Evolutionary conservation across 306 rosid genomes (phyloP).

Genomic region (Comarum palustre): DNA sequence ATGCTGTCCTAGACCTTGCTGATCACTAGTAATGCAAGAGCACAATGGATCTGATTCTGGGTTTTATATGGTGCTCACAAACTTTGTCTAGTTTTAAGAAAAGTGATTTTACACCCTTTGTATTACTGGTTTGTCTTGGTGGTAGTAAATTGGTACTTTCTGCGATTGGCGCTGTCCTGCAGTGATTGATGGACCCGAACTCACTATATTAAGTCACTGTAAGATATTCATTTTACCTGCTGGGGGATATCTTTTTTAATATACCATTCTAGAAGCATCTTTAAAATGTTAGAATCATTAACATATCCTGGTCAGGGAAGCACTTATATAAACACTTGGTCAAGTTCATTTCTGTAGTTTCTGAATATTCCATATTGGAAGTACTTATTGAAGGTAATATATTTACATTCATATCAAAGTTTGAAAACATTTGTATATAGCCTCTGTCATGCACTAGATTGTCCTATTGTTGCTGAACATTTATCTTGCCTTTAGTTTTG

Average conservation of each 20-base stretch:
- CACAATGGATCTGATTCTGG: slow-evolving; percentile 5
- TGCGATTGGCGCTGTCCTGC: background rate
- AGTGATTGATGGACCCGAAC: background rate
- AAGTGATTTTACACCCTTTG: background rate
- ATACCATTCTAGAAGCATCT: background rate
- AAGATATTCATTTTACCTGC: background rate
- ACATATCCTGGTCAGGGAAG: background rate
- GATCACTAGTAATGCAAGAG: background rate
- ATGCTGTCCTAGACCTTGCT: background rate
- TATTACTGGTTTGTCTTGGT: background rate
- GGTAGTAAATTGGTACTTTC: background rate
- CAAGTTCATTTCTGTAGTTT: background rate
- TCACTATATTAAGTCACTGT: background rate
- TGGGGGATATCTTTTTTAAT: too few species aligned
- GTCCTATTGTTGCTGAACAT: background rate
- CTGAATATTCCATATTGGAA: background rate
- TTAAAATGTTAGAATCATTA: background rate
- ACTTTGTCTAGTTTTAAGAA: background rate
- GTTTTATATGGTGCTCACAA: background rate
- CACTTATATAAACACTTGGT: background rate
- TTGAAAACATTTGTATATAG: background rate
- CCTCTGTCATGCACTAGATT: background rate
- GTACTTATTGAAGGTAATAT: background rate
- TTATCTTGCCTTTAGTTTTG: background rate
- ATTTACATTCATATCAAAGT: background rate